Percentiles rank a stretch among this genome's conserved stretches.
Conservation (phyloP, 352 stramenopile species). For the Elongisporangium undulatum region DNA sequence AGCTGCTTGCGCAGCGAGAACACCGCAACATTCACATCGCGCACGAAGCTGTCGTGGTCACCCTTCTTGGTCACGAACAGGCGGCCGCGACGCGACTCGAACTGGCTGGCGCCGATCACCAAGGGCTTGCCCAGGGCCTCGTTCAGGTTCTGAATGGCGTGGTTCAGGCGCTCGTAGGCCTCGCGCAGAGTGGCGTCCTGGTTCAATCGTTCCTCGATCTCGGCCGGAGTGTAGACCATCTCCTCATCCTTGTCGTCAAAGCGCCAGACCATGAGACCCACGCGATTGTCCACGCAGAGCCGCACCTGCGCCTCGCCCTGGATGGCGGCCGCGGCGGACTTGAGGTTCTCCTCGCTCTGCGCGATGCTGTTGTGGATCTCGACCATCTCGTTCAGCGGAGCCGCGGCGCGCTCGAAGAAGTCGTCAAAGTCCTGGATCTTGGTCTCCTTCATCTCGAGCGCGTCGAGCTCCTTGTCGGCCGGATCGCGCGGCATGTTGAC, state of each 20-base stretch:
- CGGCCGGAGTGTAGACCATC: conserved; percentile 16
- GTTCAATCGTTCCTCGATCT: conserved; percentile 19
- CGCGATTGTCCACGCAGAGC: conserved; percentile 17
- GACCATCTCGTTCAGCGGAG: conserved; percentile 14
- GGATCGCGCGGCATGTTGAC: conserved; percentile 22
- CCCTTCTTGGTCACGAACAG: conserved; percentile 24
- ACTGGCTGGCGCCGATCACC: conserved; percentile 21
- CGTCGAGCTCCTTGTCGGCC: conserved; percentile 23
- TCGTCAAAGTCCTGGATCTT: conserved; percentile 20
- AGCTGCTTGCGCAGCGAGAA: conserved; percentile 41
- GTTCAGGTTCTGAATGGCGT: conserved; percentile 25
- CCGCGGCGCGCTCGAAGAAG: conserved; percentile 17
- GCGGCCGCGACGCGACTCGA: conserved; percentile 27
- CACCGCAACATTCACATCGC: conserved; percentile 4
- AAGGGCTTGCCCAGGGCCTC: conserved; percentile 25
- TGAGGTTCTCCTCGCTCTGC: conserved; percentile 51
- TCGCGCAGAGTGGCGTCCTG: conserved; percentile 14
- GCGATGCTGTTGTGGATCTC: conserved; percentile 47
- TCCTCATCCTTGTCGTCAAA: conserved; percentile 45
- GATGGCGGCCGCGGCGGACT: conserved; percentile 35
- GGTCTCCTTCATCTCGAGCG: conserved; percentile 20
- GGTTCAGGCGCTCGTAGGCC: conserved; percentile 19
- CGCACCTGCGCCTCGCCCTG: conserved; percentile 46
- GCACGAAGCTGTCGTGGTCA: not conserved
- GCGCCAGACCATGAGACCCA: conserved; percentile 30